Conservation (phyloP, 352 stramenopile species). For the Blastocystis sp. region DNA sequence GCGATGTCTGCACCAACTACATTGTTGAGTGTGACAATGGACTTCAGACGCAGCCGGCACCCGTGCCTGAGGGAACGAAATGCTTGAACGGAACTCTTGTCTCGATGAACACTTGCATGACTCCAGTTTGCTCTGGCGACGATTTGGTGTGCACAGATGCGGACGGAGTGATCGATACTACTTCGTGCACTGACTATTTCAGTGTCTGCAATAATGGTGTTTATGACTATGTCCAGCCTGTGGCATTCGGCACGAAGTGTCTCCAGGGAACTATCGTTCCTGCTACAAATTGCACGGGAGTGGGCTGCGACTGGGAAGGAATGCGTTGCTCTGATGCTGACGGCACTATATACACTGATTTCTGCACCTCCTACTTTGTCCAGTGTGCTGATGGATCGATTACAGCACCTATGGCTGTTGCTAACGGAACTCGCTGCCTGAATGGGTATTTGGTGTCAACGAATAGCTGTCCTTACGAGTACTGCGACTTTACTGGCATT, state of each 20-base stretch:
- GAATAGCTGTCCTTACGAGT: background rate
- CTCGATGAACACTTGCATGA: background rate
- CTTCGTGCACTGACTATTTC: conserved; percentile 52
- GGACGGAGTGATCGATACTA: background rate
- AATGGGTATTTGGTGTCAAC: conserved; percentile 2
- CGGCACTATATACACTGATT: conserved; percentile 18
- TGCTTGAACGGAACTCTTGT: conserved; percentile 26
- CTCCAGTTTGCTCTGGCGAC: background rate
- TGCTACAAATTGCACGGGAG: background rate
- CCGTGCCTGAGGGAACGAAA: conserved; percentile 40
- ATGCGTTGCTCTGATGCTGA: conserved; percentile 35
- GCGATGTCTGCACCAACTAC: conserved; percentile 44
- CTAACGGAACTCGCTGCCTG: conserved; percentile 44
- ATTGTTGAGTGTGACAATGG: conserved; percentile 53
- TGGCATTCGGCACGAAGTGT: conserved; percentile 55
- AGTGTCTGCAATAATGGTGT: conserved; percentile 30
- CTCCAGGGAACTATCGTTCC: conserved; percentile 19
- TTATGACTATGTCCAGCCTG: background rate
- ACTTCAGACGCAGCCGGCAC: background rate
- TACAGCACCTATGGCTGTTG: conserved; percentile 7
- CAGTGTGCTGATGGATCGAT: conserved; percentile 20
- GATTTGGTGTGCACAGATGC: conserved; percentile 4
- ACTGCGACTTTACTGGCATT: conserved; percentile 45
- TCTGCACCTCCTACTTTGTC: conserved; percentile 32
- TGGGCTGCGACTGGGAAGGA: conserved; percentile 12